phyloP scores from a whole-genome alignment of 805 yeast species.

The Candida golubevii region DNA sequence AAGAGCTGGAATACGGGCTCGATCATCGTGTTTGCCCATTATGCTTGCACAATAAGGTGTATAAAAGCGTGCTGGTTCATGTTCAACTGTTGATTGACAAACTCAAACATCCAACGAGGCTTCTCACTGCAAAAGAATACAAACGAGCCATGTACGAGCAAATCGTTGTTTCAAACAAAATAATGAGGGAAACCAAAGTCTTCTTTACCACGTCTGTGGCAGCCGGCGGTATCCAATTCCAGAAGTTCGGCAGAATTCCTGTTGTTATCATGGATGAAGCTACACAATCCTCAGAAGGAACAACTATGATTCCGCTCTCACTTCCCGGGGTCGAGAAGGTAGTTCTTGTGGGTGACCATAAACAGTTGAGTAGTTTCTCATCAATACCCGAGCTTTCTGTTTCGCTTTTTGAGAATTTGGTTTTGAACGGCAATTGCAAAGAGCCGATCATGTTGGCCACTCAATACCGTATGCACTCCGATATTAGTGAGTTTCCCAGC shows the following conservation, averaged over 20 bases:
- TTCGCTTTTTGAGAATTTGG: slow-evolving; percentile 82
- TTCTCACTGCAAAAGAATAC: not conserved
- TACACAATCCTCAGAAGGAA: slow-evolving; percentile 84
- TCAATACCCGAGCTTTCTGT: slow-evolving; percentile 82
- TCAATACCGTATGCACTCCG: slow-evolving; percentile 94
- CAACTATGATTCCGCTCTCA: slow-evolving; percentile 83
- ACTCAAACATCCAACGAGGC: not conserved
- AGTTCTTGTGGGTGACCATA: slow-evolving; percentile 90
- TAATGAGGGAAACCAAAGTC: slow-evolving; percentile 61
- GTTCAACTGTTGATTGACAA: not conserved
- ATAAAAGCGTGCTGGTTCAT: not conserved
- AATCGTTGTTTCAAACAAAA: slow-evolving; percentile 1
- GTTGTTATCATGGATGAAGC: slow-evolving; percentile 85
- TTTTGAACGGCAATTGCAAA: slow-evolving; percentile 28
- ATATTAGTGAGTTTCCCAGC: slow-evolving; percentile 78
- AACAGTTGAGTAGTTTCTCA: slow-evolving; percentile 83
- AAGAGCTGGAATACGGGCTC: not conserved
- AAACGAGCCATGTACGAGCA: slow-evolving; percentile 4
- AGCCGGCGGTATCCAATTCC: slow-evolving; percentile 72
- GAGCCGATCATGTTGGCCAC: slow-evolving; percentile 59
- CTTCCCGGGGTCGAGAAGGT: slow-evolving; percentile 87
- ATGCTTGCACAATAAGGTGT: not conserved
- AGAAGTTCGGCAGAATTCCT: slow-evolving; percentile 48
- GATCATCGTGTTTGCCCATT: not conserved
- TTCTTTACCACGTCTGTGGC: slow-evolving; percentile 91